phyloP scores from a whole-genome alignment of 371 early-diverging fungal genomes.

The Quaeritorhiza haematococci region DNA sequence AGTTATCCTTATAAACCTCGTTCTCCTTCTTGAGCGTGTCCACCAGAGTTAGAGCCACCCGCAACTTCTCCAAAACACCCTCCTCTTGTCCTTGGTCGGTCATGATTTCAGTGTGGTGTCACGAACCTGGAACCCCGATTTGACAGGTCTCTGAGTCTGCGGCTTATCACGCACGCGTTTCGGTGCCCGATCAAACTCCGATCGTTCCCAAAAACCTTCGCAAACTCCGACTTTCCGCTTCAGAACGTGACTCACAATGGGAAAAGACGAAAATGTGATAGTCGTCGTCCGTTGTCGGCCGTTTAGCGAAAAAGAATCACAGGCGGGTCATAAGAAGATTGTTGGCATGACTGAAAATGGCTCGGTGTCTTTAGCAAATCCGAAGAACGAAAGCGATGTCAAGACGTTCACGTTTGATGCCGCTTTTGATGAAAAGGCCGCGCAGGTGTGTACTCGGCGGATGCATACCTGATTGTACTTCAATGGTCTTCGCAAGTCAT shows the following conservation, averaged over 20 bases:
- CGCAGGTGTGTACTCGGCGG: slow-evolving; percentile 41
- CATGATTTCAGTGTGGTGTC: too few species aligned
- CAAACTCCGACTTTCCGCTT: too few species aligned
- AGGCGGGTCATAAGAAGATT: slow-evolving; percentile 35
- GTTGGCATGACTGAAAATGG: slow-evolving; percentile 29
- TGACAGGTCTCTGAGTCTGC: too few species aligned
- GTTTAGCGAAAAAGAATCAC: slow-evolving; percentile 44
- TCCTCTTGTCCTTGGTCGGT: too few species aligned
- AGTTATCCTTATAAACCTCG: slow-evolving; percentile 32
- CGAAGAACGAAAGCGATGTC: slow-evolving; percentile 31
- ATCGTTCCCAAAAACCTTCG: too few species aligned
- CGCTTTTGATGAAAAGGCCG: slow-evolving; percentile 42
- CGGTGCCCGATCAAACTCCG: too few species aligned
- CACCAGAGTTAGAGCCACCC: slow-evolving; percentile 32
- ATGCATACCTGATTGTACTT: too few species aligned
- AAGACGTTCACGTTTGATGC: slow-evolving; percentile 55
- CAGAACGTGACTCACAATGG: slow-evolving; percentile 2
- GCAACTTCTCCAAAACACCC: slow-evolving; percentile 31
- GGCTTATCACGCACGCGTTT: too few species aligned
- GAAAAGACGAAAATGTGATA: slow-evolving; percentile 27
- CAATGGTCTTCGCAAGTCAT: too few species aligned
- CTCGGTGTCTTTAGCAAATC: slow-evolving; percentile 28
- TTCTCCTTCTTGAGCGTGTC: slow-evolving; percentile 43
- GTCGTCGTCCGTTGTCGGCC: slow-evolving; percentile 53
- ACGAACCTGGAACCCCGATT: too few species aligned